phyloP scores from a whole-genome alignment of 192 early-diverging fungal species.

The Coemansia sp. region DNA sequence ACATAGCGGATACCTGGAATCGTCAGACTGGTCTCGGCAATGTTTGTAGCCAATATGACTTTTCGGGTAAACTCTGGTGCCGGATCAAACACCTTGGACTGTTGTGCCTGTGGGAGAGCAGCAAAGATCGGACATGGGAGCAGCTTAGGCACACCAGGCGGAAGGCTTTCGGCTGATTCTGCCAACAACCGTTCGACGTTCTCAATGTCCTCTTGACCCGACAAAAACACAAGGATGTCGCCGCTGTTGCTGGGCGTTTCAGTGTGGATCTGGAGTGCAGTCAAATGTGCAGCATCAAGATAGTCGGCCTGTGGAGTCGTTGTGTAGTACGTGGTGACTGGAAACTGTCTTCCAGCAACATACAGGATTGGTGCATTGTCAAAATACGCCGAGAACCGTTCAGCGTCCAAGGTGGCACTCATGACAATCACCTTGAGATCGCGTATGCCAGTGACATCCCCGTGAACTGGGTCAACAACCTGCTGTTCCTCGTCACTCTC shows the following conservation, averaged over 20 bases:
- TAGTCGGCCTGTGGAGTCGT: conserved; percentile 85
- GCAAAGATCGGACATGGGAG: conserved; percentile 92
- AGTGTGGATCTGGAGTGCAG: conserved; percentile 87
- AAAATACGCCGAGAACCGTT: conserved; percentile 90
- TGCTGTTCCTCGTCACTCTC: background rate
- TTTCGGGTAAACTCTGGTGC: conserved; percentile 85
- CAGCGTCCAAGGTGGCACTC: conserved; percentile 95
- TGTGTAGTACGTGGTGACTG: conserved; percentile 80
- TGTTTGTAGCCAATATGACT: conserved; percentile 93
- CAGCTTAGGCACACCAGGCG: conserved; percentile 54
- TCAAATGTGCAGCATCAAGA: conserved; percentile 82
- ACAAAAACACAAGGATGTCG: conserved; percentile 92
- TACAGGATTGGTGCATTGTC: conserved; percentile 79
- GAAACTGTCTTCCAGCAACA: conserved; percentile 88
- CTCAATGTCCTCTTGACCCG: conserved; percentile 92
- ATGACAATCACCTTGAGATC: conserved; percentile 93
- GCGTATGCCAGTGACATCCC: conserved; percentile 36
- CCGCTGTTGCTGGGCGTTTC: conserved; percentile 71
- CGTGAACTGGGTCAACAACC: conserved; percentile 20
- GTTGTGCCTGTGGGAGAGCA: conserved; percentile 83
- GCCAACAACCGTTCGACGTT: conserved; percentile 79
- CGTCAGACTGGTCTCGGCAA: conserved; percentile 98
- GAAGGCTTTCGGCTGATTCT: conserved; percentile 32
- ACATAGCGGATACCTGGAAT: conserved; percentile 94
- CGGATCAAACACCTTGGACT: conserved; percentile 86